Conservation (phyloP, 371 early-diverging fungal species). For the Catenaria anguillulae region DNA sequence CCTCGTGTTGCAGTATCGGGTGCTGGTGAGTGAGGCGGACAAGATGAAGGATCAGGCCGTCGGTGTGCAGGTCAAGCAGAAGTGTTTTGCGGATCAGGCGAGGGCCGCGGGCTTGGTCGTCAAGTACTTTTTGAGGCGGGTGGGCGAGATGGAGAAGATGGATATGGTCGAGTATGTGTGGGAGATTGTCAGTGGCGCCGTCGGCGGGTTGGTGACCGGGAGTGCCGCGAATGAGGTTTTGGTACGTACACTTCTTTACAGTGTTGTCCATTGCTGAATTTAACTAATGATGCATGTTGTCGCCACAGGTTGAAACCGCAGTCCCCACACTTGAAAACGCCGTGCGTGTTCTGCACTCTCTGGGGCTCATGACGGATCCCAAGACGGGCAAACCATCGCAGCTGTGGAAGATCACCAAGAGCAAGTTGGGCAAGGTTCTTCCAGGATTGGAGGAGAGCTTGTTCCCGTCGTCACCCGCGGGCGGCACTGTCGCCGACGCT, state of each 20-base stretch:
- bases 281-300: neutral
- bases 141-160: neutral
- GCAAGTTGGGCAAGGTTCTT: neutral
- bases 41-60: neutral
- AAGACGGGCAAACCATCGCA: neutral
- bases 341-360: neutral
- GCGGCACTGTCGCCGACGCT: no score
- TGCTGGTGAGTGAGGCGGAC: no score
- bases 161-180: neutral
- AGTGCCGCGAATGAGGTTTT: neutral
- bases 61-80: no score
- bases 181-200: neutral
- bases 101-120: neutral
- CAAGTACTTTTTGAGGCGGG: neutral
- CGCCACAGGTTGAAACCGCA: neutral
- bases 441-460: neutral
- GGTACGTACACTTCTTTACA: neutral
- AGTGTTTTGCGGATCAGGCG: neutral
- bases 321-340: neutral
- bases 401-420: neutral
- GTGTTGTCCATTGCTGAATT: neutral
- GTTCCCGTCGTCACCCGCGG: no score
- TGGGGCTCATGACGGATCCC: neutral
- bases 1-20: neutral
- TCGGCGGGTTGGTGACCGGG: neutral